Conservation (phyloP, 2,329 filamentous ascomycete species). For the Ceratocystis colombiana region DNA sequence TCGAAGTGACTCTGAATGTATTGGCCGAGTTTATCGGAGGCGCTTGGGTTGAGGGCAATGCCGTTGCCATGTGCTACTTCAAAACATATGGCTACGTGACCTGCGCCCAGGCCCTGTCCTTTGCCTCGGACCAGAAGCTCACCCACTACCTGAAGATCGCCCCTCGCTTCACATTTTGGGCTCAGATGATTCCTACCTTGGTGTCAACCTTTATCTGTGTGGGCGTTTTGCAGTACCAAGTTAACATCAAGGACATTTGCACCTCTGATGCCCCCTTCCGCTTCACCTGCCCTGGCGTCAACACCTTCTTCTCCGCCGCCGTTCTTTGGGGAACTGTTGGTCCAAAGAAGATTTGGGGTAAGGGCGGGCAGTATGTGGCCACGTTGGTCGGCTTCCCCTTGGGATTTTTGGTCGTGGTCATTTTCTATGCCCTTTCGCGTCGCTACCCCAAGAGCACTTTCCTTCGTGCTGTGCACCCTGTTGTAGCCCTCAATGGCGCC, state of each 20-base stretch:
- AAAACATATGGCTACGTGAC: slow-evolving; percentile 44
- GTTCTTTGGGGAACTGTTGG: slow-evolving; percentile 40
- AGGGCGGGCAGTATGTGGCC: slow-evolving; percentile 34
- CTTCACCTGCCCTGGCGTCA: slow-evolving; percentile 35
- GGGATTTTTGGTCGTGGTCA: slow-evolving; percentile 32
- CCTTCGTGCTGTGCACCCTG: slow-evolving; percentile 36
- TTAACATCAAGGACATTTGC: slow-evolving; percentile 34
- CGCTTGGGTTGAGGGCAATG: slow-evolving; percentile 42
- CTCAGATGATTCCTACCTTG: slow-evolving; percentile 49
- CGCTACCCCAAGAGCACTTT: slow-evolving; percentile 31
- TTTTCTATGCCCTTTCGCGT: slow-evolving; percentile 30
- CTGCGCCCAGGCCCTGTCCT: slow-evolving; percentile 43
- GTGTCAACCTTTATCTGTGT: slow-evolving; percentile 44
- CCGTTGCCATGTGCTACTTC: slow-evolving; percentile 46
- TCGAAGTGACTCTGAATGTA: slow-evolving; percentile 44
- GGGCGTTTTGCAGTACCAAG: slow-evolving; percentile 41
- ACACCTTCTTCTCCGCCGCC: slow-evolving; percentile 38
- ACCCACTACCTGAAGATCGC: slow-evolving; percentile 52
- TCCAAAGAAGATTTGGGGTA: slow-evolving; percentile 36
- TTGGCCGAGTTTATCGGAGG: slow-evolving; percentile 46
- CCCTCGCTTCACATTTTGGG: slow-evolving; percentile 48
- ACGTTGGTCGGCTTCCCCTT: slow-evolving; percentile 35
- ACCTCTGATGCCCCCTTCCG: slow-evolving; percentile 32
- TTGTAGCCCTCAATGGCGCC: slow-evolving; percentile 34
- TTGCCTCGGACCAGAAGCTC: slow-evolving; percentile 41